Evolutionary conservation across 176 grass and related monocot genomes (phyloP).

Genomic region (Oryza rufipogon): DNA sequence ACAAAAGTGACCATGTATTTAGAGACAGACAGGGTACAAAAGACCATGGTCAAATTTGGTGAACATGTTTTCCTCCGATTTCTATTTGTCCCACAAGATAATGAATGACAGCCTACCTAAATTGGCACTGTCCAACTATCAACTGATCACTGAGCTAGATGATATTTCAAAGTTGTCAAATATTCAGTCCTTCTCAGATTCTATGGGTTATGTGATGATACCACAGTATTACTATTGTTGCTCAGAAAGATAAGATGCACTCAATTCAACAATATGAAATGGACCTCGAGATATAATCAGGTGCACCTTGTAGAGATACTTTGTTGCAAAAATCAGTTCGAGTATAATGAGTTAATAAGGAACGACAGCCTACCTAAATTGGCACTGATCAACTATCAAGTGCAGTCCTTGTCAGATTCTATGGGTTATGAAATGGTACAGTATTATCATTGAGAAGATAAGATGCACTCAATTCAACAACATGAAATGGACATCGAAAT

Average conservation of each 20-base stretch:
- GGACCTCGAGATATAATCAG: conserved; percentile 2
- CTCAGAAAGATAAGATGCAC: background rate
- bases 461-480: background rate
- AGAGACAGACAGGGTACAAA: background rate
- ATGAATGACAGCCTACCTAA: background rate
- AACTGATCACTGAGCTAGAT: background rate
- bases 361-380: too few relatives aligned
- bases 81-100: background rate
- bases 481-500: conserved; percentile 4
- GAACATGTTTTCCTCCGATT: background rate
- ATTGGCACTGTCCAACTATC: background rate
- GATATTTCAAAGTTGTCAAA: background rate
- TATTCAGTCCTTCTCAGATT: background rate
- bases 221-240: background rate
- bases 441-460: background rate
- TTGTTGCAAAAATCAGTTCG: background rate
- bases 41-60: background rate
- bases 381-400: too few relatives aligned
- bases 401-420: background rate
- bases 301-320: background rate
- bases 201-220: background rate
- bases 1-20: background rate
- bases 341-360: background rate
- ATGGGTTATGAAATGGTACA: background rate
- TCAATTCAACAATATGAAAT: conserved; percentile 8